Conservation (phyloP, 2,329 filamentous ascomycete species). For the Xylariaceae sp. region DNA sequence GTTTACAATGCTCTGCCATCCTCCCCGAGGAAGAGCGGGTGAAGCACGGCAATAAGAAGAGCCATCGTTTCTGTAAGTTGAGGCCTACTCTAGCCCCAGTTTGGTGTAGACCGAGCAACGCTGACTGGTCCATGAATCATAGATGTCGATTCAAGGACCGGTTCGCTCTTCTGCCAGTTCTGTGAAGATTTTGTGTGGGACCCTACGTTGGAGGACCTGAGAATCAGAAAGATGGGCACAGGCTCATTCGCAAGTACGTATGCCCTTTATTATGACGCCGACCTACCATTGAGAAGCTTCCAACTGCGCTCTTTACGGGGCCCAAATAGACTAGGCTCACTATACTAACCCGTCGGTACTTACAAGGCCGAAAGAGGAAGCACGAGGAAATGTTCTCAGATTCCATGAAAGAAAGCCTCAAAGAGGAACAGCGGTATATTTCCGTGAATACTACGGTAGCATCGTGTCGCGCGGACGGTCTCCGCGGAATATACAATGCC, state of each 20-base stretch:
- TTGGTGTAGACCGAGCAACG: conserved; percentile 24
- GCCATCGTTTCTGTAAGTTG: conserved; percentile 65
- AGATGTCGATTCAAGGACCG: conserved; percentile 76
- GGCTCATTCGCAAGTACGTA: conserved; percentile 60
- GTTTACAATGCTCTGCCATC: conserved; percentile 67
- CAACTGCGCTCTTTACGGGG: background rate
- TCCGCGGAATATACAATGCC: conserved; percentile 93
- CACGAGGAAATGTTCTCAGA: conserved; percentile 66
- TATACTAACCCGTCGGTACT: background rate
- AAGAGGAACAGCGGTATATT: conserved; percentile 72
- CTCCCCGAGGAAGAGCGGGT: conserved; percentile 61
- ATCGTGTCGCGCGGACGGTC: conserved; percentile 79
- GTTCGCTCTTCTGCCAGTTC: conserved; percentile 73
- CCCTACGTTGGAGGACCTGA: conserved; percentile 70
- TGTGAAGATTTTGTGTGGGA: conserved; percentile 83
- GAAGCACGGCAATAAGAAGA: conserved; percentile 64
- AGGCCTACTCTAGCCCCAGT: conserved; percentile 22
- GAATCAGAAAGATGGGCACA: conserved; percentile 64
- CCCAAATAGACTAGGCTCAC: background rate
- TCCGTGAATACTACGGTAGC: conserved; percentile 72
- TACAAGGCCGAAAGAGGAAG: conserved; percentile 65
- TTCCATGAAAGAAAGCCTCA: conserved; percentile 44
- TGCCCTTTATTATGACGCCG: background rate
- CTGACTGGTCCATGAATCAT: conserved; percentile 1
- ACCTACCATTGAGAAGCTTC: background rate